Conservation (phyloP, 169 alveolate genomes). For the Pseudocohnilembus persalinus region DNA sequence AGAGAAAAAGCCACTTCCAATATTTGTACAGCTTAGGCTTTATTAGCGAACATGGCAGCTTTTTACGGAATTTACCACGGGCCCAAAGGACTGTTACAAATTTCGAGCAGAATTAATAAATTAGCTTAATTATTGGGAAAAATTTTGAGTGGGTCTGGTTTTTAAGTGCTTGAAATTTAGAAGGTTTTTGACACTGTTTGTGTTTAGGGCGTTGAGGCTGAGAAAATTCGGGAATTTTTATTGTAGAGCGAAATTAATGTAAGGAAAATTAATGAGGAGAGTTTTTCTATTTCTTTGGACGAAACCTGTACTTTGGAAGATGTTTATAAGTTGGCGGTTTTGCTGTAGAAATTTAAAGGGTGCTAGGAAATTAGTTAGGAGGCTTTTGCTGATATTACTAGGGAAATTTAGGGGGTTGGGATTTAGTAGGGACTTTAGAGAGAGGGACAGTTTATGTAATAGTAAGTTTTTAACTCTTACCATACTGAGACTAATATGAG, state of each 20-base stretch:
- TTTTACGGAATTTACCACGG: conserved; percentile 83
- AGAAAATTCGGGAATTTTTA: conserved; percentile 23
- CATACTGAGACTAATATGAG: conserved; percentile 73
- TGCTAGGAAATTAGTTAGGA: too few species aligned
- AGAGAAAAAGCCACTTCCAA: conserved; percentile 88
- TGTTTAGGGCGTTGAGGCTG: conserved; percentile 18
- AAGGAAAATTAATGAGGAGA: conserved; percentile 35
- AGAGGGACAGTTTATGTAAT: conserved; percentile 44
- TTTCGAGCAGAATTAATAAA: conserved; percentile 65
- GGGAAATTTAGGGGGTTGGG: too few species aligned
- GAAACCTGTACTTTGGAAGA: conserved; percentile 74
- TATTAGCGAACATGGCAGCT: conserved; percentile 85
- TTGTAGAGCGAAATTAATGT: conserved; percentile 54
- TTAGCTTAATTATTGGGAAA: conserved; percentile 38
- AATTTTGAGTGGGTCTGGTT: conserved; percentile 34
- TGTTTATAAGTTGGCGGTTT: conserved; percentile 47
- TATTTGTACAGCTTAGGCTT: conserved; percentile 90
- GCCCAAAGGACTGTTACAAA: conserved; percentile 68
- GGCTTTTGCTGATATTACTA: too few species aligned
- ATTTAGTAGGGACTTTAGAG: too few species aligned
- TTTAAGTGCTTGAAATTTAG: conserved; percentile 16
- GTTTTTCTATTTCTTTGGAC: conserved; percentile 56
- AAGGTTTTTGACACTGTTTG: conserved; percentile 59
- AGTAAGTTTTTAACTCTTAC: conserved; percentile 66
- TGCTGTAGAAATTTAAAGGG: too few species aligned